Percentiles rank a stretch among this genome's conserved stretches.
Conservation (phyloP, 1,284 basidiomycete genomes). For the Blastosporella zonata region DNA sequence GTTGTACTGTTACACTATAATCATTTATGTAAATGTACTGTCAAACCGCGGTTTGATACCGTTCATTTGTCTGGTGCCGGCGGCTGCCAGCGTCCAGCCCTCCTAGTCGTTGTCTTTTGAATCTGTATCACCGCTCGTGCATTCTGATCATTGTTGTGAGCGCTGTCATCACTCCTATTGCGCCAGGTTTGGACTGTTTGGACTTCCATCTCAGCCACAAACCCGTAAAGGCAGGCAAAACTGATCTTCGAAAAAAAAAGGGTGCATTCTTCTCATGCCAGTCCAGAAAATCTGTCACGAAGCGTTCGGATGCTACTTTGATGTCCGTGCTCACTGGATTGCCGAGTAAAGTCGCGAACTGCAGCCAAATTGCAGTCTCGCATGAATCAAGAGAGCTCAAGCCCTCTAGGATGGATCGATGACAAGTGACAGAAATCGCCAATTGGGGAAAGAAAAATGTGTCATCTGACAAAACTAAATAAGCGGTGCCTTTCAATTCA, state of each 20-base stretch:
- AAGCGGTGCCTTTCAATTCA: neutral
- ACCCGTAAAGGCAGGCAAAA: conserved; percentile 11
- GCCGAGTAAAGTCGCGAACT: neutral
- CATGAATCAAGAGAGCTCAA: too few relatives aligned
- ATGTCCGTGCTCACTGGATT: neutral
- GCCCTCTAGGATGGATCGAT: too few relatives aligned
- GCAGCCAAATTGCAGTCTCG: too few relatives aligned
- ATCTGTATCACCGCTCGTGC: conserved; percentile 3
- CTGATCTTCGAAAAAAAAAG: conserved; percentile 6
- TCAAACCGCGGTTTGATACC: neutral
- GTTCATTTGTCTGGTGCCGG: too few relatives aligned
- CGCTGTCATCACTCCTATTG: conserved; percentile 7
- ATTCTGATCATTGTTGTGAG: conserved; percentile 8
- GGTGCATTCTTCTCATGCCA: conserved; percentile 7
- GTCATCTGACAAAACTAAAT: neutral
- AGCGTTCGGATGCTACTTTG: neutral
- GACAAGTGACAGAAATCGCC: neutral
- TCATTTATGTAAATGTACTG: neutral
- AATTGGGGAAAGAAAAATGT: neutral
- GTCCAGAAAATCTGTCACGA: neutral
- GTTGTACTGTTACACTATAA: neutral
- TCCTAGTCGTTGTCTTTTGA: neutral
- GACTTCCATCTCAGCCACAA: conserved; percentile 17
- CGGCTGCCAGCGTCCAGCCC: too few relatives aligned
- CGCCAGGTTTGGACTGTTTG: conserved; percentile 1